phyloP scores from a whole-genome alignment of 257 asterid species.

The Eucommia ulmoides region DNA sequence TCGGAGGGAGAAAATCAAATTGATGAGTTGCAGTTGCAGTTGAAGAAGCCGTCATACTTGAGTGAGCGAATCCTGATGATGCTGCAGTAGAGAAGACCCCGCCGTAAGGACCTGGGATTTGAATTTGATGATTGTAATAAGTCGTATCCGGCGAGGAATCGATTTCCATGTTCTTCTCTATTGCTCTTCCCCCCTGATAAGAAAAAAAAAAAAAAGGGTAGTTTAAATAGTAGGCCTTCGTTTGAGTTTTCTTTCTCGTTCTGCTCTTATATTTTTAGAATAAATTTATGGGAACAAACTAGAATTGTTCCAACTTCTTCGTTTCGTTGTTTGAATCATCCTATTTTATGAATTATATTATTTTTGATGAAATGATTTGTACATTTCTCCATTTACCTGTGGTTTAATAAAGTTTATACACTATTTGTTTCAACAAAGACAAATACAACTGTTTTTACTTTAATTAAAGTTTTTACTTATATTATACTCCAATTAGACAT shows the following conservation, averaged over 20 bases:
- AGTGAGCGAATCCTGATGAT: constrained; percentile 96
- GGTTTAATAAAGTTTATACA: neutral
- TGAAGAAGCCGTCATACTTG: constrained; percentile 28
- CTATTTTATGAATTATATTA: neutral
- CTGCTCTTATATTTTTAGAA: neutral
- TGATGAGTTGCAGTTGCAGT: constrained; percentile 40
- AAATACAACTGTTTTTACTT: no score
- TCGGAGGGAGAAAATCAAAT: constrained; percentile 20
- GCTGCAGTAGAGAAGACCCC: constrained; percentile 82
- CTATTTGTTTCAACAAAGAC: neutral
- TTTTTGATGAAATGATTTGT: neutral
- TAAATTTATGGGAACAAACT: neutral
- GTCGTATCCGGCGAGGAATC: constrained; percentile 37
- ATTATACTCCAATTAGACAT: no score
- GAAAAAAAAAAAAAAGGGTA: neutral
- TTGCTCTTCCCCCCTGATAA: constrained; percentile 48
- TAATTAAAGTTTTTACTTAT: no score
- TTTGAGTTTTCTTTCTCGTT: neutral
- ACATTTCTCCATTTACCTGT: neutral
- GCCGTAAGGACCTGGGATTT: constrained; percentile 24
- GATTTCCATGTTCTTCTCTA: constrained; percentile 42
- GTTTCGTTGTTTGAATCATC: neutral
- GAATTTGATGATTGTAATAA: constrained; percentile 18
- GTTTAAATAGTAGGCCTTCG: neutral
- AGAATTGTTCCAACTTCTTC: neutral